phyloP scores from a whole-genome alignment of 2,329 filamentous ascomycete species.

The Achaetomium macrosporum region DNA sequence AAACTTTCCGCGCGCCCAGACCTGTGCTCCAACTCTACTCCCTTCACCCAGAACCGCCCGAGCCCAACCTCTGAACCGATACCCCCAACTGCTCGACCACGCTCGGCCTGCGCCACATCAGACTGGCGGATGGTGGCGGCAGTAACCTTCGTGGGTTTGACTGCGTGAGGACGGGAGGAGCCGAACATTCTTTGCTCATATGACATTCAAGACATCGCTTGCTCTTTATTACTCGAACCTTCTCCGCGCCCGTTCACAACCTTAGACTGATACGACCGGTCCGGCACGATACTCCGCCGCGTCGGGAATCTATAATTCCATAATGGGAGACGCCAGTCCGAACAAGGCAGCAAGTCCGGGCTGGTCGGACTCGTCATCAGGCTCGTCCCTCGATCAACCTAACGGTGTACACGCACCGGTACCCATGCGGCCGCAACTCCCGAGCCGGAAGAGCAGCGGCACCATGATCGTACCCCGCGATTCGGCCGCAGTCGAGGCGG shows the following conservation, averaged over 20 bases:
- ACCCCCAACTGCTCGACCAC: neutral
- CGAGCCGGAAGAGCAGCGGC: slow-evolving; percentile 71
- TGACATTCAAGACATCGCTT: slow-evolving; percentile 7
- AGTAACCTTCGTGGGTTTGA: slow-evolving; percentile 9
- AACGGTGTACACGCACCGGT: slow-evolving; percentile 49
- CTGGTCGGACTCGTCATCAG: slow-evolving; percentile 32
- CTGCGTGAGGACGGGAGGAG: slow-evolving; percentile 10
- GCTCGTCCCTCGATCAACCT: slow-evolving; percentile 28
- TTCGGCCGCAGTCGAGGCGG: slow-evolving; percentile 62
- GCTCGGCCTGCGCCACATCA: slow-evolving; percentile 11
- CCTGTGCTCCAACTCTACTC: slow-evolving; percentile 8
- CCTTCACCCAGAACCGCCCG: slow-evolving; percentile 6
- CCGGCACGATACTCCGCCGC: neutral
- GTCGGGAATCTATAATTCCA: slow-evolving; percentile 2
- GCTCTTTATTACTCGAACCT: slow-evolving; percentile 5
- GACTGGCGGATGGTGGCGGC: slow-evolving; percentile 17
- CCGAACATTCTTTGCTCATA: slow-evolving; percentile 4
- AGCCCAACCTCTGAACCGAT: slow-evolving; percentile 5
- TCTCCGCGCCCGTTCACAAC: slow-evolving; percentile 1
- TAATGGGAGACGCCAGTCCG: slow-evolving; percentile 21
- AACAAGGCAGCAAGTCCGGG: slow-evolving; percentile 22
- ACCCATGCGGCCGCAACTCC: slow-evolving; percentile 59
- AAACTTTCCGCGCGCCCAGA: slow-evolving; percentile 8
- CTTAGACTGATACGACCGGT: slow-evolving; percentile 1
- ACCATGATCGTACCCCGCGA: slow-evolving; percentile 78